Evolutionary conservation across 2,329 filamentous ascomycete genomes (phyloP), one percentile per base, ranked within the genome.

Genomic region (Neonectria coccinea): DNA sequence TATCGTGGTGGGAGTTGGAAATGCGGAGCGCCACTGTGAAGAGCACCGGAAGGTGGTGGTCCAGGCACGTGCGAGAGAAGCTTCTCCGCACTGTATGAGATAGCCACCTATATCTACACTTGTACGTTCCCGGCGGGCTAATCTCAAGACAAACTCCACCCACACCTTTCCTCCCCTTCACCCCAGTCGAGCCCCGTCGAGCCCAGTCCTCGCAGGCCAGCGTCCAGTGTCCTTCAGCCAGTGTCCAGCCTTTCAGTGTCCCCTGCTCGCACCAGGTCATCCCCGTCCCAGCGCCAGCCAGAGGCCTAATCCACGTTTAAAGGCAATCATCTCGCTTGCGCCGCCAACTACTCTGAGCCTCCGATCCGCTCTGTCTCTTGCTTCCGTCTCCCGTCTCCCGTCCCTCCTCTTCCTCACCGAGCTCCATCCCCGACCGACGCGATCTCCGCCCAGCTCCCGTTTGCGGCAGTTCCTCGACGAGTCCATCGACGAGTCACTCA

Each of bases 291-390:
- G 74, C 74, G 67, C 70, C 74, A 73, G 73, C 72, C 76, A 71
- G 27, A 70, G 66, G 65, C 75, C 78, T 75, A 79, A 78, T 70
- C 71, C 78, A 79, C 79, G 77, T 78, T 80, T 77, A 77, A 77
- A 78, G 79, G 79, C 78, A 81, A 80, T 83, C 82, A 85, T 85
- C 76, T 85, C 83, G 83, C 82, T 85, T 84, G 81, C 78, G 78
- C 78, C 79, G 79, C 79, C 78, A 78, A 76, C 76, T 76, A 77
- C 77, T 77, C 77, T 82, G 79, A 82, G 82, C 81, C 79, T 81
- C 79, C 77, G 78, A 79, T 79, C 80, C 79, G 77, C 74, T 75
- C 72, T 71, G 72, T 73, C 55, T 73, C 61, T 73, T 66, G 66
- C 62, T 54, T 67, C 67, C 63, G 66, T 72, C 66, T 55, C 62